Conservation (phyloP, 768 basidiomycete species). For the Leccinum arenicola region DNA sequence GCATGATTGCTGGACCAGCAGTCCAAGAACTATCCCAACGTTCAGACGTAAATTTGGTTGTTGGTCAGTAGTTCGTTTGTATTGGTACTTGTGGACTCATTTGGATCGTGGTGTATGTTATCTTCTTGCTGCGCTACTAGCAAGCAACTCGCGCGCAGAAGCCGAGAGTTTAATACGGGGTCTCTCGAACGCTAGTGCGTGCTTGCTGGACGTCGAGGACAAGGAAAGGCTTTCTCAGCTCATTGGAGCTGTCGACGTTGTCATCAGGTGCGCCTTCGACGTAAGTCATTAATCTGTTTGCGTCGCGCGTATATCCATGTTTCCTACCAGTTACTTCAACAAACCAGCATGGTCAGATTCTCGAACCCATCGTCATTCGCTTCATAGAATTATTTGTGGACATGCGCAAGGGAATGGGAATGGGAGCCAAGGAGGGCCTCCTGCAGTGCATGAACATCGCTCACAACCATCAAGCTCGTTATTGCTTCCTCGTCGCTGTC, state of each 20-base stretch:
- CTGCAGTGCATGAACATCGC: no score
- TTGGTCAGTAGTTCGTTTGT: conserved; percentile 55
- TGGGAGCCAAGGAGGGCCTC: no score
- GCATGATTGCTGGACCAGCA: conserved; percentile 93
- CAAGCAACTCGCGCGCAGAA: conserved; percentile 68
- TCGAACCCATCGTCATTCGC: no score
- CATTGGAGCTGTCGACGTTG: conserved; percentile 50
- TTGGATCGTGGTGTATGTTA: conserved; percentile 9
- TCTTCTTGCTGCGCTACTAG: conserved; percentile 36
- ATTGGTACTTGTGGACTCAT: conserved; percentile 18
- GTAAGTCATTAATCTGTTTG: no score
- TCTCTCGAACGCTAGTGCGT: conserved; percentile 51
- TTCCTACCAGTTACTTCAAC: no score
- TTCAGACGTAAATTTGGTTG: conserved; percentile 62
- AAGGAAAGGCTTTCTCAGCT: conserved; percentile 43
- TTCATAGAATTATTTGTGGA: no score
- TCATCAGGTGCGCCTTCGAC: no score
- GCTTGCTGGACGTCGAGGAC: conserved; percentile 54
- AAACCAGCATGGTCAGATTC: no score
- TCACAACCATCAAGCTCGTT: no score
- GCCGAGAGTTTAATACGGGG: conserved; percentile 43
- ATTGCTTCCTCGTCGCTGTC: conserved; percentile 38
- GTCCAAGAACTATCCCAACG: conserved; percentile 68
- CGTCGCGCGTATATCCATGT: no score
- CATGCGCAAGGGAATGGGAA: no score